phyloP scores from a whole-genome alignment of 176 grass and related monocot species.

The Oryza longistaminata region DNA sequence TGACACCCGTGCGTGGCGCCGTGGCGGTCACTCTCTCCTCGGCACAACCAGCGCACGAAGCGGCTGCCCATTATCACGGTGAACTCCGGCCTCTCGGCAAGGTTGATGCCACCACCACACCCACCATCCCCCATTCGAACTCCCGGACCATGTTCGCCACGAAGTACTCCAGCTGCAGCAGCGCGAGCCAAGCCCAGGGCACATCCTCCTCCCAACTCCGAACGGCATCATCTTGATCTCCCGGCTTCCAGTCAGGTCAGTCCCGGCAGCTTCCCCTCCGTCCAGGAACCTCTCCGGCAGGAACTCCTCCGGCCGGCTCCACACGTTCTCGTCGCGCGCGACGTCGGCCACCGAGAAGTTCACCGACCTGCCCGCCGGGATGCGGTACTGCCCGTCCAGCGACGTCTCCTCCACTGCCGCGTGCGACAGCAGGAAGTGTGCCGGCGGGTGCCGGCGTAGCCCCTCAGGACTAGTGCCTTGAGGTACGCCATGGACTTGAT shows the following conservation, averaged over 20 bases:
- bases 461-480: slow-evolving; percentile 52
- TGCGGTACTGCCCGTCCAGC: slow-evolving; percentile 22
- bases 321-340: slow-evolving; percentile 10
- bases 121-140: slow-evolving; percentile 44
- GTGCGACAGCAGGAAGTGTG: slow-evolving; percentile 49
- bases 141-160: slow-evolving; percentile 47
- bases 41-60: slow-evolving; percentile 29
- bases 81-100: slow-evolving; percentile 53
- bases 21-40: background rate
- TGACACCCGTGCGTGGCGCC: no score
- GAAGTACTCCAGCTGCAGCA: slow-evolving; percentile 50
- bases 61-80: slow-evolving; percentile 40
- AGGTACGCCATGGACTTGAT: slow-evolving; percentile 16
- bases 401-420: slow-evolving; percentile 11
- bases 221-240: slow-evolving; percentile 56
- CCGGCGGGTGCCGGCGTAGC: slow-evolving; percentile 42
- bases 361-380: slow-evolving; percentile 19
- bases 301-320: slow-evolving; percentile 34
- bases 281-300: slow-evolving; percentile 30
- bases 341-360: slow-evolving; percentile 46
- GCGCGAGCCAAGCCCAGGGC: slow-evolving; percentile 32
- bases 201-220: slow-evolving; percentile 43
- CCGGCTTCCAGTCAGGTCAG: slow-evolving; percentile 35
- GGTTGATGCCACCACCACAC: background rate
- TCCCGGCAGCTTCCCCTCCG: slow-evolving; percentile 28